phyloP scores from a whole-genome alignment of 148 eudicot genomes.

The Diospyros kaki region DNA sequence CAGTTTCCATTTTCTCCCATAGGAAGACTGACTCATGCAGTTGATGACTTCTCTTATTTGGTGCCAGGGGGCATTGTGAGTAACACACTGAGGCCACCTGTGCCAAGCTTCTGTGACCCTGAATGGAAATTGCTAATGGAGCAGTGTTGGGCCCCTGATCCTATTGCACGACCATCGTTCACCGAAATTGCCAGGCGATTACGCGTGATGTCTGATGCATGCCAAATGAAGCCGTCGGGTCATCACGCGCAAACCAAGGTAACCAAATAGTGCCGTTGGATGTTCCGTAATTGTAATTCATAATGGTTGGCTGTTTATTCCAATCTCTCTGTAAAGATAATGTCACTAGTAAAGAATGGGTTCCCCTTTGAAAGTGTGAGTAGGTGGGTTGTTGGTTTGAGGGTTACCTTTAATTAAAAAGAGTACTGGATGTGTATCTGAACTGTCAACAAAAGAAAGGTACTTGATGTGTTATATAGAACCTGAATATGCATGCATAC shows the following conservation, averaged over 20 bases:
- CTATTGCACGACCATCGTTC: constrained; percentile 38
- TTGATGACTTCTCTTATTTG: constrained; percentile 1
- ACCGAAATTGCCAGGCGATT: constrained; percentile 42
- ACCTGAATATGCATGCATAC: too few species aligned
- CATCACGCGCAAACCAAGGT: not conserved
- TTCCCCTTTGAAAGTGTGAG: too few species aligned
- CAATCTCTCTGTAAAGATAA: too few species aligned
- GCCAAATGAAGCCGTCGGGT: constrained; percentile 5
- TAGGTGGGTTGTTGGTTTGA: too few species aligned
- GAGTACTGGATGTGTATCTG: too few species aligned
- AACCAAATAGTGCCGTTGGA: constrained; percentile 10
- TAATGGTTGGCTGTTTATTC: too few species aligned
- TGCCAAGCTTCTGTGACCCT: constrained; percentile 38
- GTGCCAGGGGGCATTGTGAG: constrained; percentile 53
- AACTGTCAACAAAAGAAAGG: too few species aligned
- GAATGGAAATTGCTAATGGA: constrained; percentile 50
- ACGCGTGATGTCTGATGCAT: constrained; percentile 29
- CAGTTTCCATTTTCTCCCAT: not conserved
- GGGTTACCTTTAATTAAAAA: too few species aligned
- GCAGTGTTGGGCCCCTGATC: constrained; percentile 56
- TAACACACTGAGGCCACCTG: constrained; percentile 46
- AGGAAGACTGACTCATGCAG: not conserved
- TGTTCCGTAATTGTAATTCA: not conserved
- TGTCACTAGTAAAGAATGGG: too few species aligned
- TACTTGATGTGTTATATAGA: too few species aligned